These are phyloP conservation scores for Debaryomyces robertsiae DNA, from an alignment of 1,139 yeast genomes.

Conservation along the genomic window DNA sequence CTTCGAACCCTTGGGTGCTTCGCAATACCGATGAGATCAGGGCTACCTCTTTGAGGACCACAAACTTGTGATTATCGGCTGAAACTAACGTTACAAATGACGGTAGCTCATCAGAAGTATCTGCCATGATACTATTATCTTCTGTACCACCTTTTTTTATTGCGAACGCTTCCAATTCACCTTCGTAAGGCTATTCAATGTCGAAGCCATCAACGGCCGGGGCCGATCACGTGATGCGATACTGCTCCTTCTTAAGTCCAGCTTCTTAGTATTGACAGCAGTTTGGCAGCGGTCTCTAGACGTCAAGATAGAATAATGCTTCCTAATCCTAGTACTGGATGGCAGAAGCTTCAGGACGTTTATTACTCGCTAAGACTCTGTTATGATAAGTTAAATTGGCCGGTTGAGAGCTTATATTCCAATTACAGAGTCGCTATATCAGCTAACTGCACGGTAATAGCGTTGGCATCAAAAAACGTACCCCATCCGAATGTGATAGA, in stretches of 20 bases:
- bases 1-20: conserved; percentile 63
- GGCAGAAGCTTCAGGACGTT: conserved; percentile 68
- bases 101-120: conserved; percentile 16
- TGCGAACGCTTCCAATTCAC: too few relatives aligned
- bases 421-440: conserved; percentile 34
- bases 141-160: too few relatives aligned
- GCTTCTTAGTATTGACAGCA: too few relatives aligned
- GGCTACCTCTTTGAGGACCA: conserved; percentile 77
- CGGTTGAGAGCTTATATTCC: conserved; percentile 32
- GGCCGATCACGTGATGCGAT: too few relatives aligned
- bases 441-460: conserved; percentile 36
- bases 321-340: conserved; percentile 50
- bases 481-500: conserved; percentile 43
- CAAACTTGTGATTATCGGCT: conserved; percentile 67
- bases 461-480: conserved; percentile 37
- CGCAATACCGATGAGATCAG: conserved; percentile 78
- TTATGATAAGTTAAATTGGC: conserved; percentile 42
- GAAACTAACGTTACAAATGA: conserved; percentile 69
- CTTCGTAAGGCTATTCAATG: too few relatives aligned
- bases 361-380: conserved; percentile 56
- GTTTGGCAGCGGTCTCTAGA: too few relatives aligned
- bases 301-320: conserved; percentile 18
- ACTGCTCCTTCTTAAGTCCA: too few relatives aligned
- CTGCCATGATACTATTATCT: neutral
- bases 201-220: too few relatives aligned